Evolutionary conservation across 192 early-diverging fungal species (phyloP), one percentile per base, ranked within the genome.

Genomic region (Coemansia sp.): DNA sequence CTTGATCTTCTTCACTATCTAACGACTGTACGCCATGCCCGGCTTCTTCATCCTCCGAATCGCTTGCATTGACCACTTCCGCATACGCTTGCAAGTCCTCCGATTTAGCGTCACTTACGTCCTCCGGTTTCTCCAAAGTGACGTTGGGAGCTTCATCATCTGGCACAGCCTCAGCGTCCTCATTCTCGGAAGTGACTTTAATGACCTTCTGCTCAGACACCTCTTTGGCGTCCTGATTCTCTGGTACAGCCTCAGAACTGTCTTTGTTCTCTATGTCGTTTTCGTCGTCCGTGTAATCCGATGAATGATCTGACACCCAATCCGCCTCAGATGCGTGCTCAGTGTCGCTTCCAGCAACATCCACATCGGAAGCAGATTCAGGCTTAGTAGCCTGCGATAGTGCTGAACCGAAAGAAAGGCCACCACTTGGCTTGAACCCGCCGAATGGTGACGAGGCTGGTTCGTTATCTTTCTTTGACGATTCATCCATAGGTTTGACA

Each of bases 1-100:
- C 36, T 17, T 61, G 59, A 9, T 54, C 55, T 11, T 57, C 34
- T 9, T 57, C 55, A 19, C 55, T 57, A 57, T 57, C 55, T 36
- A 36, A 17, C 34, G 55, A 57, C 34, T 57, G 33, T 20, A 57
- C 34, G 13, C 33, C 55, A 57, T 33, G 15, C 13, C 34, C n/a
- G 23, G 33, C 14, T 5, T 57, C 55, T 17, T 57, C 55, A 14
- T 57, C 34, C 9, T 57, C 55, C 15, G 55, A 57, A 17, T 20
- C 2, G 29, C 15, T n/a, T 25, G 17, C 55, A 25, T 65, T 65
- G 54, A 65, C 40, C 8, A 54, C 52, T 14, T 56, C 43, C 6
- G 63, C 52, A 57, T 56, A 65, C n/a, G 63, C 45, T n/a, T 65
- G 52, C 15, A 50, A 42, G 11, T 41, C n/a, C 38, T 43, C 63